Evolutionary conservation across 208 protist genomes (phyloP).

Genomic region (Vickermania spadyakhi): DNA sequence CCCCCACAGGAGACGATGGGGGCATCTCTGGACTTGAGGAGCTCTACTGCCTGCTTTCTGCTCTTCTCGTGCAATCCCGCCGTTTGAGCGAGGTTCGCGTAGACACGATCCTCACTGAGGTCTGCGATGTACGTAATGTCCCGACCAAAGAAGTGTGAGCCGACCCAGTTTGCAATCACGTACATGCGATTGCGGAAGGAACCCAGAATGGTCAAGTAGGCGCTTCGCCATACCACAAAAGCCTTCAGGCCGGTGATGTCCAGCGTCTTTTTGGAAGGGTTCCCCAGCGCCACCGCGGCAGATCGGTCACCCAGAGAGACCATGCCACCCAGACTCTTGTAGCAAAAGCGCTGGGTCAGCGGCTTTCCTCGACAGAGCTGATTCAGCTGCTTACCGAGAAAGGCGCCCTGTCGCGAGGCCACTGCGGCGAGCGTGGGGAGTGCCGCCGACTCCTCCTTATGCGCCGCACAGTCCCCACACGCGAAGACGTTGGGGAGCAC

Average conservation of each 20-base stretch:
- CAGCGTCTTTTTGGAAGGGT: conserved; percentile 14
- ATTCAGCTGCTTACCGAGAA: conserved; percentile 68
- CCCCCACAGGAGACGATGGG: too few species aligned
- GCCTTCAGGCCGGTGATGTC: conserved; percentile 73
- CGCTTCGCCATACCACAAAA: conserved; percentile 77
- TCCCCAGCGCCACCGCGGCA: conserved; percentile 25
- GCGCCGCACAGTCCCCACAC: conserved; percentile 77
- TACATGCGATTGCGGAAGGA: conserved; percentile 75
- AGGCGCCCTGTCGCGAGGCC: conserved; percentile 70
- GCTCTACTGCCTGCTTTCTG: conserved; percentile 30
- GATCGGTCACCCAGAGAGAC: conserved; percentile 57
- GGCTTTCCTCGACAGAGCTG: conserved; percentile 19
- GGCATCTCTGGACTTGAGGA: conserved; percentile 28
- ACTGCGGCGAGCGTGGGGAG: conserved; percentile 73
- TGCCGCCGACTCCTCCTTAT: conserved; percentile 33
- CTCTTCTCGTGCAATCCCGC: conserved; percentile 53
- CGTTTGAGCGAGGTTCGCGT: conserved; percentile 37
- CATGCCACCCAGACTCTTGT: conserved; percentile 76
- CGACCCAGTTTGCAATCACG: conserved; percentile 76
- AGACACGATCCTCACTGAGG: conserved; percentile 65
- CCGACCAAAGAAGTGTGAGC: conserved; percentile 69
- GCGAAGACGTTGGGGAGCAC: conserved; percentile 71
- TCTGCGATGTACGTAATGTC: conserved; percentile 83
- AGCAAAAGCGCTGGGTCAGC: conserved; percentile 37
- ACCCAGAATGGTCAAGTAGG: conserved; percentile 80